Conservation (phyloP, 163 green algal genomes). For the Chlamydomonas reinhardtii region DNA sequence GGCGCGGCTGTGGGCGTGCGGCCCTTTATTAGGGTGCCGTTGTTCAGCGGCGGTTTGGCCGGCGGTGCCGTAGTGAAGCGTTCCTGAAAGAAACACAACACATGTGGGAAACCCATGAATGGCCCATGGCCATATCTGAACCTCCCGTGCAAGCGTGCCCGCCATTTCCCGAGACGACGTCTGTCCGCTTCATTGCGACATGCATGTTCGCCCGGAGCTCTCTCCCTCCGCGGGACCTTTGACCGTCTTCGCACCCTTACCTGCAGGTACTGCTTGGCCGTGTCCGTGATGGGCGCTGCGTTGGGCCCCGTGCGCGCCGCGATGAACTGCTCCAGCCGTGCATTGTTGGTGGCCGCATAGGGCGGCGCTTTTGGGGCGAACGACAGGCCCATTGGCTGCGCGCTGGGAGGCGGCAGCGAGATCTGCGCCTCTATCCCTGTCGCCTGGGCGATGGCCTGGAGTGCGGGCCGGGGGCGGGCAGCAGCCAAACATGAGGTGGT, state of each 20-base stretch:
- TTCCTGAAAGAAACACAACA: slow-evolving; percentile 12
- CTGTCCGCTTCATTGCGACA: no score
- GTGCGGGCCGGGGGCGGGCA: no score
- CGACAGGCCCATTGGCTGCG: not conserved
- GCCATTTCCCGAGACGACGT: no score
- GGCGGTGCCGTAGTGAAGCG: slow-evolving; percentile 21
- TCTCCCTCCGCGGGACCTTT: no score
- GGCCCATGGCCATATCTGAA: no score
- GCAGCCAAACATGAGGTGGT: no score
- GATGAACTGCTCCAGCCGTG: slow-evolving; percentile 1
- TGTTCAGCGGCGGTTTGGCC: not conserved
- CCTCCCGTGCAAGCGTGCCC: no score
- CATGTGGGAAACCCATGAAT: no score
- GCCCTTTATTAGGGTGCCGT: slow-evolving; percentile 18
- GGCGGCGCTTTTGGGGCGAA: slow-evolving; percentile 10
- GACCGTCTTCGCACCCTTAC: not conserved
- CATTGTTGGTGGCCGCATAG: not conserved
- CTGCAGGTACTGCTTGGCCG: slow-evolving; percentile 49
- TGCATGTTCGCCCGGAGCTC: no score
- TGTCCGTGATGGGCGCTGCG: slow-evolving; percentile 46
- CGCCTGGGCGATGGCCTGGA: slow-evolving; percentile 13
- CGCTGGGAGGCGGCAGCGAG: not conserved
- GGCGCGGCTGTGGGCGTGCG: slow-evolving; percentile 8
- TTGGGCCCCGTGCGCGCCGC: not conserved
- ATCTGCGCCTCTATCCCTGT: slow-evolving; percentile 8